A percentile compares a stretch with the other conserved stretches of the same genome.
Conservation (phyloP, 192 early-diverging fungal species). For the Cladochytrium replicatum region DNA sequence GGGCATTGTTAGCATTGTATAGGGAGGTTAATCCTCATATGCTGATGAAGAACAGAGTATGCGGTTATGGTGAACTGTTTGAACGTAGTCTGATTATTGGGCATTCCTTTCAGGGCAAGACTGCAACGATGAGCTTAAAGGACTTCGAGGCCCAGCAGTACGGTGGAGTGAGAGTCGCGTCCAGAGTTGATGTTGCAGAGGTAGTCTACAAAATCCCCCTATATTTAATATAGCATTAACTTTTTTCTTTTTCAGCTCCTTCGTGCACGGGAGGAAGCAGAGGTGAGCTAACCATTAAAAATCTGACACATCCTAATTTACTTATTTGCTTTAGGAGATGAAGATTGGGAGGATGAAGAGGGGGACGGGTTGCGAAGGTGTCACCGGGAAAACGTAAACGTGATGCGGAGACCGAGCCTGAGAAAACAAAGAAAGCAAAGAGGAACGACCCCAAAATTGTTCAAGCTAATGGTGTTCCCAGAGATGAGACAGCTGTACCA, state of each 20-base stretch:
- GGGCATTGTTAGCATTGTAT: conserved; percentile 85
- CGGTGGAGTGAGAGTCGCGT: conserved; percentile 58
- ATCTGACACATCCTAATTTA: too few species aligned
- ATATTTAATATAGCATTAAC: too few species aligned
- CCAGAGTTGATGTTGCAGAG: conserved; percentile 76
- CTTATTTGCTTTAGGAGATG: too few species aligned
- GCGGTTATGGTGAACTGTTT: background rate
- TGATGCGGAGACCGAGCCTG: conserved; percentile 22
- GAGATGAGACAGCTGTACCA: too few species aligned
- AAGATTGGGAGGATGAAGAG: conserved; percentile 14
- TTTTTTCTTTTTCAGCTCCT: too few species aligned
- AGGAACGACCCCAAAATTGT: conserved; percentile 32
- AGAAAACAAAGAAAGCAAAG: conserved; percentile 33
- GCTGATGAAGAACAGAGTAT: conserved; percentile 73
- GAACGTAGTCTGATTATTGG: background rate
- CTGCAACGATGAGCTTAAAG: conserved; percentile 63
- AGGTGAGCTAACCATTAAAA: too few species aligned
- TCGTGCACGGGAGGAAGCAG: too few species aligned
- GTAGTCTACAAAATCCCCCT: too few species aligned
- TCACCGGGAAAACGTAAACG: conserved; percentile 13
- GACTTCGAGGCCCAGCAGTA: conserved; percentile 51
- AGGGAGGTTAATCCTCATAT: conserved; percentile 92
- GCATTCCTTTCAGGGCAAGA: conserved; percentile 53
- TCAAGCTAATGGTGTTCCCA: too few species aligned
- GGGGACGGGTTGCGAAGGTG: background rate